Evolutionary conservation across 495 filamentous ascomycete species (phyloP), one percentile per base, ranked within the genome.

Genomic region (Penicillium pulvis): DNA sequence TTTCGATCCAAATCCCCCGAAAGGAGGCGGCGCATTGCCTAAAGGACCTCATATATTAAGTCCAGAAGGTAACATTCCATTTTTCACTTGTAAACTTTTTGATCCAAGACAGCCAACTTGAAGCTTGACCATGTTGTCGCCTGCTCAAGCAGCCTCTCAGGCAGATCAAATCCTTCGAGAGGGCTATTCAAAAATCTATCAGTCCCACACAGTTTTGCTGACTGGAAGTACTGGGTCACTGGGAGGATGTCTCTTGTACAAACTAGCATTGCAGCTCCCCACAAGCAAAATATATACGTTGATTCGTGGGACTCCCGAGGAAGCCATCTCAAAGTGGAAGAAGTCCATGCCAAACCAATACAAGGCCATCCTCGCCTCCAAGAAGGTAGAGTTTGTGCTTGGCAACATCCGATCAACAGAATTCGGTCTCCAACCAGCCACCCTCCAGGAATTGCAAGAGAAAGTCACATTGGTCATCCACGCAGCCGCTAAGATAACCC

Each of bases 381-480:
- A 60, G 4, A 72, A 70, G 43, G 57, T 76, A 8, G 59, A 73
- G 10, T 76, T 71, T 41, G 57, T 77, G 16, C 50, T 63, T 26
- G 75, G 75, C 0, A 71, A 77, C 36, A 75, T 77, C 20, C 60
- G 53, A 28, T 33, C 54, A 19, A 51, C 64, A 0, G 54, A 75
- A 39, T 70, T 72, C 16, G 69, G 73, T 0, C 64, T 77, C 44
- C 51, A 67, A 2, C n/a, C 57, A 3, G 31, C 26, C 2, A 28
- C 57, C 10, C 43, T 75, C 28, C 41, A 64, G 20, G 46, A 57
- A 30, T 48, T 76, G 12, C 62, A 56, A 9, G 59, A 63, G 10
- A 54, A 75, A 56, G 67, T 75, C 6, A 76, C 71, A 0, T 51
- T 76, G n/a, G 67, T 72, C 3, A 75, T 76, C n/a, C 68, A 76